phyloP scores from a whole-genome alignment of 2,329 filamentous ascomycete genomes.

The Colletotrichum sp. region DNA sequence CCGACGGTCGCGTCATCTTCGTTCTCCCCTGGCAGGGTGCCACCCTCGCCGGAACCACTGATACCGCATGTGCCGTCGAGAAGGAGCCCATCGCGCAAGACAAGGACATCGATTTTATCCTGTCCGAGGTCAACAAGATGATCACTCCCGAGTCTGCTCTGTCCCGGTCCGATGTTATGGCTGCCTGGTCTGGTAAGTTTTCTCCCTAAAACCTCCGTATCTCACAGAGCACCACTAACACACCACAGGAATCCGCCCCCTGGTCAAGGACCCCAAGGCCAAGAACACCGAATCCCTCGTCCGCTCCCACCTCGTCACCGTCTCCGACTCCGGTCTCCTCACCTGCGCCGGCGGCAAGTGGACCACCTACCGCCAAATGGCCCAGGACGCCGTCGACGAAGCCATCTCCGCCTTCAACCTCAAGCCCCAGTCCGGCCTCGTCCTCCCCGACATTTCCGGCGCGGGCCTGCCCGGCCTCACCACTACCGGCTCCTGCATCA shows the following conservation, averaged over 20 bases:
- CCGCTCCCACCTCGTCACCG: conserved; percentile 79
- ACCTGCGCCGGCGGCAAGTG: conserved; percentile 87
- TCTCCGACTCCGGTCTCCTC: conserved; percentile 75
- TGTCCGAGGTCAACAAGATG: conserved; percentile 79
- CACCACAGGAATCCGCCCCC: conserved; percentile 66
- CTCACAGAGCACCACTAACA: neutral
- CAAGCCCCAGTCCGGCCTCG: conserved; percentile 49
- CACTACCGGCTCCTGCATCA: conserved; percentile 76
- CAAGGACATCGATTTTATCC: conserved; percentile 82
- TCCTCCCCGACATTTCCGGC: conserved; percentile 70
- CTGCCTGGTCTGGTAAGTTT: conserved; percentile 76
- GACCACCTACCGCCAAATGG: conserved; percentile 91
- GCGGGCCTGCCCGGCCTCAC: conserved; percentile 50
- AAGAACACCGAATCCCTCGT: conserved; percentile 84
- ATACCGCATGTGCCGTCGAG: conserved; percentile 73
- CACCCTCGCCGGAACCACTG: conserved; percentile 84
- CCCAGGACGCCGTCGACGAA: conserved; percentile 83
- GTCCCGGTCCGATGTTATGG: conserved; percentile 75
- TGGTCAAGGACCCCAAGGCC: conserved; percentile 81
- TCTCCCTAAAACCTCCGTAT: neutral
- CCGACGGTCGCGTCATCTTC: conserved; percentile 87
- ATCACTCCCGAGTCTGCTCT: conserved; percentile 78
- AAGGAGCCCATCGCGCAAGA: conserved; percentile 75
- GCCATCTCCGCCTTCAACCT: conserved; percentile 72
- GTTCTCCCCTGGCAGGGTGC: conserved; percentile 88